phyloP scores from a whole-genome alignment of 768 basidiomycete genomes.

The Leucocoprinus leucothites region DNA sequence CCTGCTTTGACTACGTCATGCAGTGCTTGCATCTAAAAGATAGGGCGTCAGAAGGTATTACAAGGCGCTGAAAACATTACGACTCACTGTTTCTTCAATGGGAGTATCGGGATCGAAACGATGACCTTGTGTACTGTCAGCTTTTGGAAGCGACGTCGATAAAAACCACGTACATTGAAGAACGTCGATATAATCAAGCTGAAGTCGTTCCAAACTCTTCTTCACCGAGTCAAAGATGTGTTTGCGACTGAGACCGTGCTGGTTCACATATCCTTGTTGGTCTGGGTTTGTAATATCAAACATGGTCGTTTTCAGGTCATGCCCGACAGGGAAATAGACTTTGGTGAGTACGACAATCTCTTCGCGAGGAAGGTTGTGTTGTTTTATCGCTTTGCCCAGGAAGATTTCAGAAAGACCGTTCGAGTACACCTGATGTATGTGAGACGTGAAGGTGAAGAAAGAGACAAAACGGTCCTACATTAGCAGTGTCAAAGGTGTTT shows the following conservation, averaged over 20 bases:
- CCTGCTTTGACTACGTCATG: slow-evolving; percentile 65
- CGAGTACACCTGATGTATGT: slow-evolving; percentile 49
- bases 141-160: slow-evolving; percentile 19
- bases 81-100: slow-evolving; percentile 50
- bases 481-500: slow-evolving; percentile 59
- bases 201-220: slow-evolving; percentile 59
- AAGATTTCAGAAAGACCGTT: slow-evolving; percentile 65
- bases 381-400: slow-evolving; percentile 69
- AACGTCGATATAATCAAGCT: slow-evolving; percentile 75
- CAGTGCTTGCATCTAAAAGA: slow-evolving; percentile 62
- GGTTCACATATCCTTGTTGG: slow-evolving; percentile 49
- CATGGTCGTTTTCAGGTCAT: slow-evolving; percentile 11
- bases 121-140: slow-evolving; percentile 35
- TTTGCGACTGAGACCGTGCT: slow-evolving; percentile 48
- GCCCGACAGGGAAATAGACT: slow-evolving; percentile 31
- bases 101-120: slow-evolving; percentile 57
- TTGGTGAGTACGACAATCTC: slow-evolving; percentile 85
- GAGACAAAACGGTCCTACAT: slow-evolving; percentile 25
- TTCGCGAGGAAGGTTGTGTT: slow-evolving; percentile 61
- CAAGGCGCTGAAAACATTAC: too few relatives aligned
- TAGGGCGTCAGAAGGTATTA: too few relatives aligned
- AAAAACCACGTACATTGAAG: slow-evolving; percentile 52
- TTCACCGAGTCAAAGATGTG: slow-evolving; percentile 73
- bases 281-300: slow-evolving; percentile 23
- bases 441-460: neutral